Conservation (phyloP, 2,329 filamentous ascomycete species). For the Colletotrichum abscissum region DNA sequence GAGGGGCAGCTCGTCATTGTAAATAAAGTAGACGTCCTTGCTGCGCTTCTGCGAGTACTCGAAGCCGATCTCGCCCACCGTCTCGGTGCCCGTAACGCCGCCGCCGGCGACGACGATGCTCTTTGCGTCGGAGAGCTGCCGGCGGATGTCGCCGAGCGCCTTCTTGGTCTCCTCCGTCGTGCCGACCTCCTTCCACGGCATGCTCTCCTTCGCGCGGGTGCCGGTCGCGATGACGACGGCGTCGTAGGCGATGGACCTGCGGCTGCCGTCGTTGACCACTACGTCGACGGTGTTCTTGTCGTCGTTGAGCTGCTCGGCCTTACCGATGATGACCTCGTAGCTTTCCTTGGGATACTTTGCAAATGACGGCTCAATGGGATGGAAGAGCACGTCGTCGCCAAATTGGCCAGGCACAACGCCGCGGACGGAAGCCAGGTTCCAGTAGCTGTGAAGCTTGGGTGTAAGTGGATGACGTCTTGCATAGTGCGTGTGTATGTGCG, state of each 20-base stretch:
- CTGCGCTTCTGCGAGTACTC: constrained; percentile 54
- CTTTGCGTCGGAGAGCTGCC: constrained; percentile 53
- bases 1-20: constrained; percentile 52
- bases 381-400: constrained; percentile 58
- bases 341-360: constrained; percentile 54
- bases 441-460: constrained; percentile 58
- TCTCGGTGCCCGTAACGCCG: constrained; percentile 62
- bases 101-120: constrained; percentile 64
- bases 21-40: constrained; percentile 60
- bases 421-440: constrained; percentile 67
- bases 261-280: constrained; percentile 40
- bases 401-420: constrained; percentile 61
- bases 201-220: constrained; percentile 50
- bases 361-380: constrained; percentile 58
- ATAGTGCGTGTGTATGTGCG: no score
- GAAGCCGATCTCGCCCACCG: constrained; percentile 62
- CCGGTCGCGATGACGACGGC: constrained; percentile 67
- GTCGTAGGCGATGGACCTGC: constrained; percentile 56
- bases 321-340: constrained; percentile 63
- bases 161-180: constrained; percentile 55
- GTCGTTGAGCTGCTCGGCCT: constrained; percentile 50
- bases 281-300: constrained; percentile 52
- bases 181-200: constrained; percentile 62
- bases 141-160: constrained; percentile 49
- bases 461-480: constrained; percentile 4